phyloP scores from a whole-genome alignment of 257 asterid species.

The Handroanthus guayacan region DNA sequence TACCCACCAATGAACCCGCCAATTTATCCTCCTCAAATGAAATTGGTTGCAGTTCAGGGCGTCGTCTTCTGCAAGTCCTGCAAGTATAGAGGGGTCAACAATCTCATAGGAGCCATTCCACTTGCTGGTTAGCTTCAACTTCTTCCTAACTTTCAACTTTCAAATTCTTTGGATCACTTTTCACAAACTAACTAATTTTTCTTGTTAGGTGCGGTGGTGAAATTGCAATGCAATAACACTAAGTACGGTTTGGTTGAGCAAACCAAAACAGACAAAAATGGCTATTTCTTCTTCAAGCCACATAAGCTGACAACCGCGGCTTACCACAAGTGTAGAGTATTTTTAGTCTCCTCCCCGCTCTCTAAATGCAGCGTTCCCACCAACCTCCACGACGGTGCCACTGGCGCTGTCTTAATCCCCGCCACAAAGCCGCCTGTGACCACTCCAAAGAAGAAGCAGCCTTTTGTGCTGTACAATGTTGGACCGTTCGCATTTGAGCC shows the following conservation, averaged over 20 bases:
- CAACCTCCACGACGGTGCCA: constrained; percentile 40
- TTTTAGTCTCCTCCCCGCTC: constrained; percentile 43
- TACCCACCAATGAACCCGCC: too few species aligned
- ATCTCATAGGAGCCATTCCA: constrained; percentile 39
- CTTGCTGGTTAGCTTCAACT: constrained; percentile 34
- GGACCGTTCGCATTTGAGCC: too few species aligned
- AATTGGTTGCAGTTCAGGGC: constrained; percentile 49
- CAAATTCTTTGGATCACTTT: too few species aligned
- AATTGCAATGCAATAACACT: constrained; percentile 43
- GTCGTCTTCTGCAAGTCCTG: constrained; percentile 53
- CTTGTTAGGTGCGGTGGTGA: constrained; percentile 45
- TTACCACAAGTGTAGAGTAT: constrained; percentile 45
- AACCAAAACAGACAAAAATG: constrained; percentile 49
- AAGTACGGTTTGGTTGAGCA: constrained; percentile 21
- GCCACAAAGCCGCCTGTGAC: constrained; percentile 4
- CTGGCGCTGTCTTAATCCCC: constrained; percentile 44
- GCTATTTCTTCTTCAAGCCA: constrained; percentile 47
- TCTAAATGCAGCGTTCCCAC: constrained; percentile 45
- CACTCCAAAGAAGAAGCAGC: background rate
- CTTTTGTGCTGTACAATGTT: constrained; percentile 38
- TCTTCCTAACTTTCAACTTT: too few species aligned
- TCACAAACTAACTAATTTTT: background rate
- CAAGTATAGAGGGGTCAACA: constrained; percentile 41
- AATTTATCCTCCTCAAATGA: background rate
- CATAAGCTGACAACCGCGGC: constrained; percentile 35